Evolutionary conservation across 768 basidiomycete species (phyloP).

Genomic region (Trametes villosa): DNA sequence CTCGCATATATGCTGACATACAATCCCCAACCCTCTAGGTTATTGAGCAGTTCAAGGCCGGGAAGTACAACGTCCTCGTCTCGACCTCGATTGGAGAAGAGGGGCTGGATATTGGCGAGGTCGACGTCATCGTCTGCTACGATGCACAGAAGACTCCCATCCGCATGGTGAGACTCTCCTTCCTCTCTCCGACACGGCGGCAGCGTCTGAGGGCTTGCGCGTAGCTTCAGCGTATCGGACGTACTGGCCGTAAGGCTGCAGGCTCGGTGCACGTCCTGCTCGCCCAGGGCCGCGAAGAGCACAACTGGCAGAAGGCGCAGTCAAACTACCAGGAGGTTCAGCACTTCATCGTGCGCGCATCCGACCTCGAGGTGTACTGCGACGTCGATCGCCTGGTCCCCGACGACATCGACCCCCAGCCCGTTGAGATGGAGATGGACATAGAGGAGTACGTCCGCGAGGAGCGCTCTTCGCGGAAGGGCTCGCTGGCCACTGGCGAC

Average conservation of each 20-base stretch:
- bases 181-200: not conserved
- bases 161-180: conserved; percentile 72
- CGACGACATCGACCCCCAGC: conserved; percentile 72
- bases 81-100: conserved; percentile 98
- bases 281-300: conserved; percentile 88
- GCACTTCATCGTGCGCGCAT: conserved; percentile 81
- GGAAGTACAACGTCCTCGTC: conserved; percentile 90
- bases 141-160: conserved; percentile 96
- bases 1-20: too few relatives aligned
- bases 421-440: conserved; percentile 81
- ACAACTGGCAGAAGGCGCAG: conserved; percentile 88
- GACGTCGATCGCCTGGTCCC: conserved; percentile 91
- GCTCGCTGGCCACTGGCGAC: conserved; percentile 33
- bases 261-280: conserved; percentile 92
- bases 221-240: conserved; percentile 93
- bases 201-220: not conserved
- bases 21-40: conserved; percentile 51
- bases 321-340: conserved; percentile 88
- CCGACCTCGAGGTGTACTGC: conserved; percentile 88
- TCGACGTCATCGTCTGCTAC: conserved; percentile 95
- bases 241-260: conserved; percentile 91
- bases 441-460: conserved; percentile 69
- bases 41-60: conserved; percentile 84
- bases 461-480: conserved; percentile 41
- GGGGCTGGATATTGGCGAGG: conserved; percentile 96